Conservation (phyloP, 257 asterid species). For the Salvia hispanica region DNA sequence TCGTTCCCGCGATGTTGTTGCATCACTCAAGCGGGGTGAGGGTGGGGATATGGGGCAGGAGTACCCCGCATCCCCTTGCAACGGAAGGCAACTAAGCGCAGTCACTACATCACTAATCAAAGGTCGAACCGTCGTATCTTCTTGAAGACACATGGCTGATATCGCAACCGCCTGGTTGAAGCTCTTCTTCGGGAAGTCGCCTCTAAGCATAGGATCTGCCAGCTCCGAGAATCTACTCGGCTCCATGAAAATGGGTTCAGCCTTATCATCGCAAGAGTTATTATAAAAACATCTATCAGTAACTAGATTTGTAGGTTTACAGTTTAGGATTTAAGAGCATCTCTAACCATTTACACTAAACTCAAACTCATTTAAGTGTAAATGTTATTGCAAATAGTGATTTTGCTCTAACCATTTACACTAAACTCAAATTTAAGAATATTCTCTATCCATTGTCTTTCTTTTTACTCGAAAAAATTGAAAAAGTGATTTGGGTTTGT, state of each 20-base stretch:
- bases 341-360: too few species aligned
- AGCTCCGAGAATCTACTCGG: slow-evolving; percentile 55
- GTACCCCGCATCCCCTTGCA: slow-evolving; percentile 38
- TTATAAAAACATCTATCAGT: too few species aligned
- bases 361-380: too few species aligned
- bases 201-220: slow-evolving; percentile 68
- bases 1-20: slow-evolving; percentile 45
- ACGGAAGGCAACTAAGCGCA: slow-evolving; percentile 67
- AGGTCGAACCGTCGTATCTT: slow-evolving; percentile 67
- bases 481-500: too few species aligned
- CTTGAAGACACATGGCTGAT: slow-evolving; percentile 84
- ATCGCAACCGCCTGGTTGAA: slow-evolving; percentile 76
- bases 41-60: slow-evolving; percentile 29
- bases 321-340: too few species aligned
- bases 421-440: too few species aligned
- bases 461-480: too few species aligned
- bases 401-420: too few species aligned
- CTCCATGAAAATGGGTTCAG: slow-evolving; percentile 69
- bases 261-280: slow-evolving; percentile 34
- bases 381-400: too few species aligned
- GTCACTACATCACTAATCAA: slow-evolving; percentile 83
- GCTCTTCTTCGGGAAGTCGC: slow-evolving; percentile 59
- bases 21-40: slow-evolving; percentile 16
- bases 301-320: too few species aligned
- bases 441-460: too few species aligned